phyloP scores from a whole-genome alignment of 192 early-diverging fungal species.

The Cetraspora pellucida region DNA sequence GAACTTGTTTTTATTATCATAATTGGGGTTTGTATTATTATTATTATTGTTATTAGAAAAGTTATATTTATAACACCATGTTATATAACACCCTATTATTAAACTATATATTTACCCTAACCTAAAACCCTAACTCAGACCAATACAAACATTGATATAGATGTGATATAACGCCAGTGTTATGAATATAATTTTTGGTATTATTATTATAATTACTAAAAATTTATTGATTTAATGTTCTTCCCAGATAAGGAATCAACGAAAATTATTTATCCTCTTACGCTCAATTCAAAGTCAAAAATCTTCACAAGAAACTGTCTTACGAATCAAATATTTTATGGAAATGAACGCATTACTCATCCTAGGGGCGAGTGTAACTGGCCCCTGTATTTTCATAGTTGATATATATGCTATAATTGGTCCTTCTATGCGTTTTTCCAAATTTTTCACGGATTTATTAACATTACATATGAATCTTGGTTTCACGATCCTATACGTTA shows the following conservation, averaged over 20 bases:
- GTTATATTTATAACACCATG: too few relatives aligned
- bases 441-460: neutral
- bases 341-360: conserved; percentile 11
- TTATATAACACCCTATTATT: too few relatives aligned
- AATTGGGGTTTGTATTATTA: neutral
- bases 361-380: neutral
- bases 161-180: too few relatives aligned
- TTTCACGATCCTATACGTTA: neutral
- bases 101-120: too few relatives aligned
- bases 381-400: neutral
- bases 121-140: too few relatives aligned
- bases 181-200: too few relatives aligned
- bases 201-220: neutral
- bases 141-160: too few relatives aligned
- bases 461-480: neutral
- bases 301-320: neutral
- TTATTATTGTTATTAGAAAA: neutral
- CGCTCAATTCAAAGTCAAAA: neutral
- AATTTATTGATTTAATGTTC: neutral
- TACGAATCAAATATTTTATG: conserved; percentile 16
- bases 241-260: neutral
- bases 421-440: neutral
- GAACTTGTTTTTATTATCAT: neutral
- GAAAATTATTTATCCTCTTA: neutral
- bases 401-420: neutral